These are phyloP conservation scores for Apiospora malaysiana DNA, from an alignment of 2,329 filamentous ascomycete species.

Conservation along the genomic window DNA sequence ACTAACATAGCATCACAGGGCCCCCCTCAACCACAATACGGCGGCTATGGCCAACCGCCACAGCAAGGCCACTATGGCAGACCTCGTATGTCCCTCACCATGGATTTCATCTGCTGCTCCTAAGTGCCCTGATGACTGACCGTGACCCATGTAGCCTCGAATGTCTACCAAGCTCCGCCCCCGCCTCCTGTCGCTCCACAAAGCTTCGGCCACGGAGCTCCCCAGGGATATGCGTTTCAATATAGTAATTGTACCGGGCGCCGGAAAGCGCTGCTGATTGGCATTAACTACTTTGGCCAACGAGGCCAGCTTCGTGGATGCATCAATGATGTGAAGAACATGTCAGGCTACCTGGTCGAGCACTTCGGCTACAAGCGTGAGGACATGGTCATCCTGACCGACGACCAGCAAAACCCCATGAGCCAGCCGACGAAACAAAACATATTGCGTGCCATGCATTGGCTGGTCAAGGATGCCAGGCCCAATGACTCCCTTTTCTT, in stretches of 20 bases:
- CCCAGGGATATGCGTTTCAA: slow-evolving; percentile 80
- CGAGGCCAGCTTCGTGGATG: slow-evolving; percentile 89
- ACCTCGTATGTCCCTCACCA: slow-evolving; percentile 48
- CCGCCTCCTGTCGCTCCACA: slow-evolving; percentile 72
- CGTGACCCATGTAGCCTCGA: slow-evolving; percentile 6
- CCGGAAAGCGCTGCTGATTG: slow-evolving; percentile 88
- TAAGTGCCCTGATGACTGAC: slow-evolving; percentile 2
- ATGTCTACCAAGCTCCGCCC: slow-evolving; percentile 54
- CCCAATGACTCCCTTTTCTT: slow-evolving; percentile 97
- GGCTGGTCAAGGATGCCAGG: slow-evolving; percentile 91
- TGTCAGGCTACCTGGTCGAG: slow-evolving; percentile 88
- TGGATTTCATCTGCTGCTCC: not conserved
- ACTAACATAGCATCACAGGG: slow-evolving; percentile 33
- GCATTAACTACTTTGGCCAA: slow-evolving; percentile 97
- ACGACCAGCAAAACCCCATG: slow-evolving; percentile 97
- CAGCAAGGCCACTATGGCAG: slow-evolving; percentile 51
- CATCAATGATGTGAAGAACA: slow-evolving; percentile 97
- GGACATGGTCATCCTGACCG: slow-evolving; percentile 96
- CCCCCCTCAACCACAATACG: slow-evolving; percentile 43
- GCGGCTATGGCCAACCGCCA: slow-evolving; percentile 47
- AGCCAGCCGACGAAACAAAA: slow-evolving; percentile 96
- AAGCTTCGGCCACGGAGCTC: slow-evolving; percentile 80
- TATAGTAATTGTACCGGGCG: slow-evolving; percentile 91
- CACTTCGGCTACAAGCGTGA: slow-evolving; percentile 92
- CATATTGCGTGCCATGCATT: slow-evolving; percentile 95